phyloP scores from a whole-genome alignment of 106 monocot species.

The Allium fistulosum region DNA sequence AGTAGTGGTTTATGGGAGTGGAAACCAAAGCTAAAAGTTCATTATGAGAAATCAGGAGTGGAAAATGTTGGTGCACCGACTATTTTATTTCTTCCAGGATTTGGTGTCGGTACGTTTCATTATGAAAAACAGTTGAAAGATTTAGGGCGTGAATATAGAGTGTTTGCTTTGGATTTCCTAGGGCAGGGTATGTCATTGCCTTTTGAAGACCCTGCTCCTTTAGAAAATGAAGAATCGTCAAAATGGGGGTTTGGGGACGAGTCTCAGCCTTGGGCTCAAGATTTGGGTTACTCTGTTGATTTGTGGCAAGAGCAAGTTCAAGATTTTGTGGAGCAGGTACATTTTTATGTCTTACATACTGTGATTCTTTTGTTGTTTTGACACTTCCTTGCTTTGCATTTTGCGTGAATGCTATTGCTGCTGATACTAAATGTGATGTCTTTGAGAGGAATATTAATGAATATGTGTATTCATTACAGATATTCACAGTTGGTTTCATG shows the following conservation, averaged over 20 bases:
- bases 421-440: too few relatives aligned
- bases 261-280: slow-evolving; percentile 76
- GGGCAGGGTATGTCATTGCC: slow-evolving; percentile 93
- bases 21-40: slow-evolving; percentile 75
- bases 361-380: too few relatives aligned
- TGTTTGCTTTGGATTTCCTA: slow-evolving; percentile 91
- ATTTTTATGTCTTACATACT: background rate
- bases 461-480: too few relatives aligned
- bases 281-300: slow-evolving; percentile 81
- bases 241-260: slow-evolving; percentile 89
- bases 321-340: slow-evolving; percentile 82
- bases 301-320: slow-evolving; percentile 88
- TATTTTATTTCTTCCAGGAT: slow-evolving; percentile 85
- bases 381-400: too few relatives aligned
- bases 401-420: too few relatives aligned
- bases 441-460: too few relatives aligned
- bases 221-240: background rate
- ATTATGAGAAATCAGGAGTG: slow-evolving; percentile 76
- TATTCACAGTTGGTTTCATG: too few relatives aligned
- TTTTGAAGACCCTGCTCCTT: slow-evolving; percentile 63
- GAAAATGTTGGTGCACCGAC: slow-evolving; percentile 56
- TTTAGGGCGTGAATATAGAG: slow-evolving; percentile 75
- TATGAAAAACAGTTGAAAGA: slow-evolving; percentile 95
- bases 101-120: slow-evolving; percentile 91
- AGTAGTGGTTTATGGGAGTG: slow-evolving; percentile 80